Evolutionary conservation across 2,329 filamentous ascomycete species (phyloP), one percentile per base, ranked within the genome.

Genomic region (Ophiocordyceps camponoti-saundersi): DNA sequence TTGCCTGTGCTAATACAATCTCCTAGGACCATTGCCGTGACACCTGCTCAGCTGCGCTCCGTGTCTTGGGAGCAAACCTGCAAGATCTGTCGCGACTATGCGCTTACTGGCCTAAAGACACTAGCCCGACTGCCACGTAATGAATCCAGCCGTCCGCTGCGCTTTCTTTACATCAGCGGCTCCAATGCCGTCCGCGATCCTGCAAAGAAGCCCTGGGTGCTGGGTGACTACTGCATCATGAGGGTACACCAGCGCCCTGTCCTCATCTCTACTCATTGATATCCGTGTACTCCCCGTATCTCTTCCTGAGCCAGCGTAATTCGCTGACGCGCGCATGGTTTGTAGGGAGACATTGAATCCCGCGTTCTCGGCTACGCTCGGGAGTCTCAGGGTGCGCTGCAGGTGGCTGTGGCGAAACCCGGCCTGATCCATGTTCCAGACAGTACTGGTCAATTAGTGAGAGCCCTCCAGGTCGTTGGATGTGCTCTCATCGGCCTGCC

Each of bases 101-200:
- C 60, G 1, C 40, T 60, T 3, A 48, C 51, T 1, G 59, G 55
- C 0, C 50, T 70, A 21, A 53, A 66, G n/a, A 59, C 61, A 0
- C 60, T 71, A 2, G 53, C 56, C 7, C 52, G 60, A 8, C 51
- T 59, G 15, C 54, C 53, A 12, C 52, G 55, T 0, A 46, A 46
- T 16, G 46, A 50, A 0, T 46, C 51, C 2, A 44, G 50, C 15
- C 59, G 56, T 42, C 66, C 69, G 0, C 59, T 73, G 32, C 64
- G 65, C 1, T 74, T 73, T 48, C 45, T 73, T 2, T 73, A 73
- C 53, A 61, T 70, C 49, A 76, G 71, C 50, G 73, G 71, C 2
- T 52, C 57, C 2, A 57, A 55, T 1, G 61, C 62, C 2, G 63
- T 66, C 50, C 63, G 69, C 1, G 72, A 76, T 44, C 67, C 60